Evolutionary conservation across 805 yeast species (phyloP), one percentile per base, ranked within the genome.

Genomic region (Ogataea wickerhamii): DNA sequence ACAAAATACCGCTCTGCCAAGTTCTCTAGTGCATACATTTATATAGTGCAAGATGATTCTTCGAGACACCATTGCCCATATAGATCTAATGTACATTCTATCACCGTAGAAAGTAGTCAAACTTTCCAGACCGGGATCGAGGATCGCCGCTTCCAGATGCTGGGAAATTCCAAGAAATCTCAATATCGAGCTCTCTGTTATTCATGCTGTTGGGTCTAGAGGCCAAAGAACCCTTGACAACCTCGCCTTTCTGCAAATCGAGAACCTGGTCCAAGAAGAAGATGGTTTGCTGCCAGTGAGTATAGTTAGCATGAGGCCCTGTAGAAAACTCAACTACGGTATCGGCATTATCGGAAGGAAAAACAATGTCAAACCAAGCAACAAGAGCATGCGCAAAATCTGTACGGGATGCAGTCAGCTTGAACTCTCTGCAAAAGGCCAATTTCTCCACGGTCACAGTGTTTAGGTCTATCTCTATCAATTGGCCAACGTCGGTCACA

Each of bases 261-360:
- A 91, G 64, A 20, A 86, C 95, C 53, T 87, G 85, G 51, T 75
- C 79, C 56, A 91, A 72, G 64, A 93, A 94, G 66, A 94, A 88
- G 1, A 93, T 94, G 14, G 96, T 85, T 68, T 93, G 98, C 64
- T 93, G 94, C 99, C 99, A 93, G 68, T 93, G 99, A 12, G 98
- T 93, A 71, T 89, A 88, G 51, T 80, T 78, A 33, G 88, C 81
- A 66, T 84, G 88, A 24, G 99, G 96, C 18, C 98, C 98, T 11
- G 99, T 94, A 16, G 93, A 82, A 60, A 93, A 89, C 22, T 67
- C 68, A 41, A 91, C 82, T 49, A 74, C 76, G 51, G 78, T 76
- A 31, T 71, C 69, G 25, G 64, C 58, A 28, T 61, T 57, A 40
- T 70, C 72, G 37, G 70, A 74, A 29, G 93, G 93, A 76, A 93